Evolutionary conservation across 345 rosid species (phyloP).

Genomic region (Conringia planisiliqua): DNA sequence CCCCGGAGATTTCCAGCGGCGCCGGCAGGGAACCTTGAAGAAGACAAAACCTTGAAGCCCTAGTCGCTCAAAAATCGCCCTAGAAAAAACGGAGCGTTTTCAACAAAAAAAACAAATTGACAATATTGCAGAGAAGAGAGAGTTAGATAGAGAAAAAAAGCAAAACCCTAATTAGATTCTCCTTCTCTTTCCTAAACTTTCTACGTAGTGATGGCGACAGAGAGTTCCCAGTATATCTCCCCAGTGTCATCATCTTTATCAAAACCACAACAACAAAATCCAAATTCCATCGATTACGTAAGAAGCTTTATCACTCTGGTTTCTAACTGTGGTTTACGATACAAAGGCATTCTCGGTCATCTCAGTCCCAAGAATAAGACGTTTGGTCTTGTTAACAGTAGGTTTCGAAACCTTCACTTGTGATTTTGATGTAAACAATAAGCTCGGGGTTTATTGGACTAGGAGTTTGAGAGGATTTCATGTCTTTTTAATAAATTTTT

Average conservation of each 20-base stretch:
- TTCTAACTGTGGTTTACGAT: constrained; percentile 44
- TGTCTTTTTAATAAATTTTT: too few relatives aligned
- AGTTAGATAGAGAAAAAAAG: background rate
- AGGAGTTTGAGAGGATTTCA: too few relatives aligned
- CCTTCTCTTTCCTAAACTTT: background rate
- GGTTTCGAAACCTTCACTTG: background rate
- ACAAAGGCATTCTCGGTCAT: constrained; percentile 39
- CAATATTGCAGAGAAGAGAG: background rate
- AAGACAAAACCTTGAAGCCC: too few relatives aligned
- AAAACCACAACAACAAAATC: background rate
- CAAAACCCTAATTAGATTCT: background rate
- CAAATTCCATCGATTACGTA: constrained; percentile 26
- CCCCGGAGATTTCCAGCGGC: too few relatives aligned
- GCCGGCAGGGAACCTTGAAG: too few relatives aligned
- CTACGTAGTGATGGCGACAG: constrained; percentile 20
- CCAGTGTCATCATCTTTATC: background rate
- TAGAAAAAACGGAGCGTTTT: too few relatives aligned
- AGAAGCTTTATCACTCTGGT: constrained; percentile 46
- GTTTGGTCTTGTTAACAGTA: constrained; percentile 44
- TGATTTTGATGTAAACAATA: too few relatives aligned
- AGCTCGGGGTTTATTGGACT: too few relatives aligned
- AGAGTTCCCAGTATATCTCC: background rate
- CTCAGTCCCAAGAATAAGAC: constrained; percentile 37
- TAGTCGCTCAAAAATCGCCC: too few relatives aligned
- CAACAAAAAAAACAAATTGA: too few relatives aligned